Conservation (phyloP, 208 protist genomes). For the Tritrichomonas musculus region DNA sequence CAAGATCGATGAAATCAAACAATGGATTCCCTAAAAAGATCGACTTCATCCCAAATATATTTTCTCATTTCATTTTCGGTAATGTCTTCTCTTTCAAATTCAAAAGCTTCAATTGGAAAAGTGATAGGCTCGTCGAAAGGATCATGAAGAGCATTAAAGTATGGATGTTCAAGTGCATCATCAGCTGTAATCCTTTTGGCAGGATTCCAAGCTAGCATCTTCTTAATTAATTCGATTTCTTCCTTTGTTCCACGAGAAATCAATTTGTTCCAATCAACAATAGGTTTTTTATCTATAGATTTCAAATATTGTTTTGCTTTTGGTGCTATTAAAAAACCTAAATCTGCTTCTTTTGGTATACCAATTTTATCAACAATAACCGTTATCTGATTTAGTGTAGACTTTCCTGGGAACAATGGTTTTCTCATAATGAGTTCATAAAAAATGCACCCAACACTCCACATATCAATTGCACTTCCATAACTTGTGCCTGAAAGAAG, state of each 20-base stretch:
- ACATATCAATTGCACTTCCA: constrained; percentile 78
- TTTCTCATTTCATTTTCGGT: background rate
- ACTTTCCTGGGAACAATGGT: constrained; percentile 71
- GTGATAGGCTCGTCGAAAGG: background rate
- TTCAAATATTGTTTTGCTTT: constrained; percentile 73
- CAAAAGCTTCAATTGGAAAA: constrained; percentile 9
- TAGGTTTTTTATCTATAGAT: constrained; percentile 57
- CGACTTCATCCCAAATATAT: background rate
- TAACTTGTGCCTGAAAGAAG: constrained; percentile 55
- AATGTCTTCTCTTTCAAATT: background rate
- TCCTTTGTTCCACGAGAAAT: background rate
- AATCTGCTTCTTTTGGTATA: constrained; percentile 60
- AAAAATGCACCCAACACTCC: constrained; percentile 96
- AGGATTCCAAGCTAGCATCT: constrained; percentile 56
- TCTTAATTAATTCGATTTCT: constrained; percentile 51
- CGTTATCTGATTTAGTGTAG: background rate
- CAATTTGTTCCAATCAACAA: constrained; percentile 50
- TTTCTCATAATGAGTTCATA: constrained; percentile 80
- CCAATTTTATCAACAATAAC: background rate
- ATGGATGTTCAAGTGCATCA: constrained; percentile 46
- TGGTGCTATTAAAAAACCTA: constrained; percentile 60
- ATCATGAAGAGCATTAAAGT: background rate
- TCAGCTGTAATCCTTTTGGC: constrained; percentile 51
- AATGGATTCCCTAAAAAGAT: too few species aligned
- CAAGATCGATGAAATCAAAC: too few species aligned